Conservation (phyloP, 2,329 filamentous ascomycete species). For the Pezicula carpinea region DNA sequence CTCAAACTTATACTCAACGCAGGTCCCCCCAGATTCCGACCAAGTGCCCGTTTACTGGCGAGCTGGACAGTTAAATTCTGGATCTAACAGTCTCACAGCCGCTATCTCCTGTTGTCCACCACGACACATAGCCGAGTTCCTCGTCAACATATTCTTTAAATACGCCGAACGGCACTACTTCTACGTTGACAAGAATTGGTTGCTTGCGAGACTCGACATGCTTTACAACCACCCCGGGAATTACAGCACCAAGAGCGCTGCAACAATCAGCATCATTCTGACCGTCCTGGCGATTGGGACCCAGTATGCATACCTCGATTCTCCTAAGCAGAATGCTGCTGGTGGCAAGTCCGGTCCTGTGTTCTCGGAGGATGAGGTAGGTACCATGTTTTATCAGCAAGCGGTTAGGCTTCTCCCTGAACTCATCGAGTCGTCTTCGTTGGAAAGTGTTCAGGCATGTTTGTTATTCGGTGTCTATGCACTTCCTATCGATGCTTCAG, state of each 20-base stretch:
- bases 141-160: conserved; percentile 42
- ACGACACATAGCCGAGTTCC: conserved; percentile 41
- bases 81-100: conserved; percentile 33
- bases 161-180: conserved; percentile 45
- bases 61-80: conserved; percentile 40
- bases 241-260: conserved; percentile 33
- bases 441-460: conserved; percentile 54
- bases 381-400: conserved; percentile 51
- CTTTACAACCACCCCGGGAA: conserved; percentile 31
- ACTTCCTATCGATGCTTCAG: conserved; percentile 50
- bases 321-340: conserved; percentile 5
- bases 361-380: conserved; percentile 39
- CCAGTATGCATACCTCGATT: conserved; percentile 45
- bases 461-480: conserved; percentile 51
- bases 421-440: conserved; percentile 49
- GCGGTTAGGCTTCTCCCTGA: conserved; percentile 50
- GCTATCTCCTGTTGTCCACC: conserved; percentile 39
- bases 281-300: conserved; percentile 46
- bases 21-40: conserved; percentile 5
- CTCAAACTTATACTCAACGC: neutral
- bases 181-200: conserved; percentile 40
- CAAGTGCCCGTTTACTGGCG: conserved; percentile 36
- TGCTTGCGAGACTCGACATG: conserved; percentile 35
- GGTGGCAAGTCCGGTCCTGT: conserved; percentile 5
- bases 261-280: conserved; percentile 40